These are phyloP conservation scores for Saitoella complicata DNA, from an alignment of 805 yeast genomes.

Conservation along the genomic window DNA sequence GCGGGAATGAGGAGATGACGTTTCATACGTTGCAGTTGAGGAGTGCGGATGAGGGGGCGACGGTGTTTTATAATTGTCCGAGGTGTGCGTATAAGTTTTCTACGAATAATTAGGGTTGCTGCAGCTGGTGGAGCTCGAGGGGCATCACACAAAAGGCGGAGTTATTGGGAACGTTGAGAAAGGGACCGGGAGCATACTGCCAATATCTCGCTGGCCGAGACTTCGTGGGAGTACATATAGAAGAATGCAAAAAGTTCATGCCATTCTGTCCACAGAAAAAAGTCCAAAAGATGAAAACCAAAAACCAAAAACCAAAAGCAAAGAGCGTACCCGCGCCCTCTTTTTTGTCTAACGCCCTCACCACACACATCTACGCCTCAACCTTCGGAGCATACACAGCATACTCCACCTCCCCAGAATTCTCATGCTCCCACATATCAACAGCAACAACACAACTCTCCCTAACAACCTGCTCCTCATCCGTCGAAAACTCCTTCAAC, in stretches of 20 bases:
- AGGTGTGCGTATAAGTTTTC: slow-evolving; percentile 84
- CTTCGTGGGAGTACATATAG: too few relatives aligned
- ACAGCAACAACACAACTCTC: slow-evolving; percentile 94
- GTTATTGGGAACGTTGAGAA: too few relatives aligned
- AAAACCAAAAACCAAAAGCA: neutral
- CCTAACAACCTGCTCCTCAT: slow-evolving; percentile 77
- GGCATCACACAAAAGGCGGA: too few relatives aligned
- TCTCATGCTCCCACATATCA: slow-evolving; percentile 95
- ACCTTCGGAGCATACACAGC: slow-evolving; percentile 1
- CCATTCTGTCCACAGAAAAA: neutral
- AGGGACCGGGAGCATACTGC: too few relatives aligned
- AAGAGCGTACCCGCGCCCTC: neutral
- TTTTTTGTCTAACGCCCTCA: too few relatives aligned
- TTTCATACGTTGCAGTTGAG: slow-evolving; percentile 92
- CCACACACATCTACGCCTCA: too few relatives aligned
- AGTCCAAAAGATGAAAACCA: neutral
- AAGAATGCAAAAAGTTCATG: neutral
- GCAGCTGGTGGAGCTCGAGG: slow-evolving; percentile 1
- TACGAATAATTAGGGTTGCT: slow-evolving; percentile 53
- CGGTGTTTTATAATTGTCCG: slow-evolving; percentile 94
- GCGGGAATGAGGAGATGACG: slow-evolving; percentile 96
- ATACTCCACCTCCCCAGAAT: slow-evolving; percentile 66
- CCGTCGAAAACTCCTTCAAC: slow-evolving; percentile 59
- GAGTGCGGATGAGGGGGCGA: slow-evolving; percentile 98
- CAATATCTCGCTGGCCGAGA: too few relatives aligned